Base-by-base conservation (phyloP, 345 rosid species). In the Salix arbutifolia region DNA sequence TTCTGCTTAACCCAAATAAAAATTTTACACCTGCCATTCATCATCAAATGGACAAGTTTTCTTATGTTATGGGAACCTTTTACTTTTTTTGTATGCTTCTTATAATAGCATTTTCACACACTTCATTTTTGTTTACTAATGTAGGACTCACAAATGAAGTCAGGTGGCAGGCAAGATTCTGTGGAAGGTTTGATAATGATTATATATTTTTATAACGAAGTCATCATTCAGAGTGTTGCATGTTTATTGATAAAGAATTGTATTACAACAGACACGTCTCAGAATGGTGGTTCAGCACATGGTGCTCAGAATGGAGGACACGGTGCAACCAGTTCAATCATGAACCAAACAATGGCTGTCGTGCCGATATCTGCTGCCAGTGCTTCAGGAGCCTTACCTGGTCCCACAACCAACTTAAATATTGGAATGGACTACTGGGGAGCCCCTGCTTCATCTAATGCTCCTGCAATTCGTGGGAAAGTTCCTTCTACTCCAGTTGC, bases 401-500 rank as follows among this genome's bases (percentile, higher is more conserved):
- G 94, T 18, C 99, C 99, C 37, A 78, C 99, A 3, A 93, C 98
- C 72, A 96, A 91, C 84, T 87, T 96, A 79, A 94, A 96, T 80
- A 92, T 96, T 84, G 99, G 99, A 76, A 96, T 93, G 99, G 99
- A 96, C 67, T 96, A 90, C 62, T 96, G 99, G 99, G 97, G 97
- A 65, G 85, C 91, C 69, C 91, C 94, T 74, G 84, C 92, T 75
- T 81, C 94, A 74, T 56, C 91, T 31, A 74, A 74, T 73, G 82
- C 90, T 31, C 91, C 97, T 72, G 91, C 87, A 69, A 80, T 93
- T 73, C 90, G 83, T 40, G 96, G 92, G 64, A 90, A 93, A 79
- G 92, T 87, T 81, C 86, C 97, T 78, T 81, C 91, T 65, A 53
- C 92, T 80, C 84, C 91, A 37, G 93, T 89, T 74, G 80, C 94